Evolutionary conservation across 805 yeast species (phyloP).

Genomic region (Candida mattraensis): DNA sequence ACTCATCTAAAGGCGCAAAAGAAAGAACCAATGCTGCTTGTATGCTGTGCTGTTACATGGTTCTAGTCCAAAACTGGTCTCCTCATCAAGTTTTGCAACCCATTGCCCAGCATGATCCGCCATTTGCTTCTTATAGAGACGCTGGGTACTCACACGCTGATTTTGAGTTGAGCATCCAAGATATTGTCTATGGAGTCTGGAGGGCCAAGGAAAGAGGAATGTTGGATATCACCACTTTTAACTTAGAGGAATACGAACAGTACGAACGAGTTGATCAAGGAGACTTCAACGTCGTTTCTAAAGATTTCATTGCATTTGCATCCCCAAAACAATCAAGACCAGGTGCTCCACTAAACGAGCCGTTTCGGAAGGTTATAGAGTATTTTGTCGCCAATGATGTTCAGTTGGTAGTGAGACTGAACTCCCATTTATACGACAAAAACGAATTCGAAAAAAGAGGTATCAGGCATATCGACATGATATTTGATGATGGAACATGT

Average conservation of each 20-base stretch:
- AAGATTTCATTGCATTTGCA: constrained; percentile 96
- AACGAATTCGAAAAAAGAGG: constrained; percentile 78
- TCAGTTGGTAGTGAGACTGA: constrained; percentile 85
- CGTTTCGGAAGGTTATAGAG: constrained; percentile 77
- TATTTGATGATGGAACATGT: constrained; percentile 97
- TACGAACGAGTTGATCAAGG: constrained; percentile 97
- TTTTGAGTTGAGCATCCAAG: constrained; percentile 90
- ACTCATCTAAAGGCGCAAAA: constrained; percentile 77
- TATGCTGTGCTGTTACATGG: constrained; percentile 90
- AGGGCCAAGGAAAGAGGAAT: constrained; percentile 91
- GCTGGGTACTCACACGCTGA: constrained; percentile 98
- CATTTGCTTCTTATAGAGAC: constrained; percentile 92
- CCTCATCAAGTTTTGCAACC: constrained; percentile 98
- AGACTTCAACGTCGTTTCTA: constrained; percentile 87
- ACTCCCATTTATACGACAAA: constrained; percentile 87
- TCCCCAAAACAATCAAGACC: constrained; percentile 77
- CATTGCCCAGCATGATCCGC: constrained; percentile 85
- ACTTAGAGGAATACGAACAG: constrained; percentile 90
- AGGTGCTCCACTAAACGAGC: constrained; percentile 60
- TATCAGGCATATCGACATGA: constrained; percentile 90
- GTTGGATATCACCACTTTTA: constrained; percentile 81
- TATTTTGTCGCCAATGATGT: constrained; percentile 75
- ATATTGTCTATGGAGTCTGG: constrained; percentile 95
- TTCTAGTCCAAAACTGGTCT: constrained; percentile 94
- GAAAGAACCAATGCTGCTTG: constrained; percentile 94